phyloP scores from a whole-genome alignment of 139 green algal genomes.

The Microglena sp. region DNA sequence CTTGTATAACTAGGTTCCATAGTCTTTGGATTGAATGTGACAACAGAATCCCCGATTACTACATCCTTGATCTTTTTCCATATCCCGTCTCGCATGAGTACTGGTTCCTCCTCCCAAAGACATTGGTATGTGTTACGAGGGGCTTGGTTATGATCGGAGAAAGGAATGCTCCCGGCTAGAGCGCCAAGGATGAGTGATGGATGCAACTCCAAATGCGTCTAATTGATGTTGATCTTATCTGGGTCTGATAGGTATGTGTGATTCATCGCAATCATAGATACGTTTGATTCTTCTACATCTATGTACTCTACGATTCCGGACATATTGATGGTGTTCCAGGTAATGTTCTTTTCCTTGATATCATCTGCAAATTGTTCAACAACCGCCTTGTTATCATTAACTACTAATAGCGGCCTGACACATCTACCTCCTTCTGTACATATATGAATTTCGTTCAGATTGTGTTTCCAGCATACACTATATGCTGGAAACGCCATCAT shows the following conservation, averaged over 20 bases:
- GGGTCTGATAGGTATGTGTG: neutral
- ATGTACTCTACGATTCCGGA: slow-evolving; percentile 54
- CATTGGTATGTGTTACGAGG: slow-evolving; percentile 61
- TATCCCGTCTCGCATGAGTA: too few relatives aligned
- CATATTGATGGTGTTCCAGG: too few relatives aligned
- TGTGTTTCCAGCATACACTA: neutral
- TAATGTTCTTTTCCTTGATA: too few relatives aligned
- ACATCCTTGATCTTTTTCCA: too few relatives aligned
- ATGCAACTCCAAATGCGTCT: slow-evolving; percentile 64
- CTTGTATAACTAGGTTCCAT: too few relatives aligned
- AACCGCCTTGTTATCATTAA: too few relatives aligned
- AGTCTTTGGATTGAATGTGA: too few relatives aligned
- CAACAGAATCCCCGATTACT: too few relatives aligned
- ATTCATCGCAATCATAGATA: slow-evolving; percentile 14
- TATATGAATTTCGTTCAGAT: neutral
- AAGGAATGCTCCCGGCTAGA: slow-evolving; percentile 49
- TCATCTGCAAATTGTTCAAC: too few relatives aligned
- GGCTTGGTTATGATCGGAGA: slow-evolving; percentile 57
- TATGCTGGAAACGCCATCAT: too few relatives aligned
- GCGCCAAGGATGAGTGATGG: slow-evolving; percentile 47
- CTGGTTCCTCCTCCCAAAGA: too few relatives aligned
- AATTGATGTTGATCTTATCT: slow-evolving; percentile 53
- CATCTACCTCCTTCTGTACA: slow-evolving; percentile 7
- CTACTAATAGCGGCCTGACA: slow-evolving; percentile 27
- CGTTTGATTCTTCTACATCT: slow-evolving; percentile 47